These are phyloP conservation scores for Aspergillus ibericus DNA, from an alignment of 2,329 filamentous ascomycete genomes.

Conservation along the genomic window DNA sequence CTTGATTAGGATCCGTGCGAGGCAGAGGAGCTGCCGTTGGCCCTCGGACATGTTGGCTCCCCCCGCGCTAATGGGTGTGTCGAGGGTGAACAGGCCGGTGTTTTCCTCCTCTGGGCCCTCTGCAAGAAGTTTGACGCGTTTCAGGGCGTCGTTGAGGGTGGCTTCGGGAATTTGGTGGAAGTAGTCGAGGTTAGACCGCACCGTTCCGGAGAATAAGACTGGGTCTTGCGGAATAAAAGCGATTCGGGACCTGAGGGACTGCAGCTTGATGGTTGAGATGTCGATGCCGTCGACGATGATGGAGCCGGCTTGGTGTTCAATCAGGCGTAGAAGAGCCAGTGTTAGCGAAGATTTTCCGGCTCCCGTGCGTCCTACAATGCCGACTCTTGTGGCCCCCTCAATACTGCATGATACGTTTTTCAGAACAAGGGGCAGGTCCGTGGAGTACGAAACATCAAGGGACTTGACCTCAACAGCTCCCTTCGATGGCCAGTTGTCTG, in stretches of 20 bases:
- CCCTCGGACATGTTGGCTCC: neutral
- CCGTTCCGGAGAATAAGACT: neutral
- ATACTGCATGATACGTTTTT: neutral
- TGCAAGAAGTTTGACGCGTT: neutral
- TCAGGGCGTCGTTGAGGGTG: neutral
- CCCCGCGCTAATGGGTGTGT: neutral
- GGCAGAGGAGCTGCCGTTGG: neutral
- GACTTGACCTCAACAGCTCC: neutral
- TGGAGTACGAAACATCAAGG: neutral
- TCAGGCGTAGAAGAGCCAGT: neutral
- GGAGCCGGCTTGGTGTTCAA: neutral
- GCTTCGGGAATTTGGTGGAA: neutral
- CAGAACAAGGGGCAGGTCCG: neutral
- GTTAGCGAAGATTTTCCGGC: constrained; percentile 5
- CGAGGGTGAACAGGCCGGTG: neutral
- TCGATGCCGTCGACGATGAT: constrained; percentile 1
- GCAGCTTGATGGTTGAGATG: neutral
- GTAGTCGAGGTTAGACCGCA: neutral
- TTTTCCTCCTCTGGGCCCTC: neutral
- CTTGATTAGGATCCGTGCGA: neutral
- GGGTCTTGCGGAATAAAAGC: constrained; percentile 1
- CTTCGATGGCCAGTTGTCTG: neutral
- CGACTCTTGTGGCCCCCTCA: neutral
- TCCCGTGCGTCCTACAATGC: neutral
- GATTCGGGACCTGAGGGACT: neutral